Evolutionary conservation across 495 filamentous ascomycete species (phyloP).

Genomic region (Pyronema domesticum): DNA sequence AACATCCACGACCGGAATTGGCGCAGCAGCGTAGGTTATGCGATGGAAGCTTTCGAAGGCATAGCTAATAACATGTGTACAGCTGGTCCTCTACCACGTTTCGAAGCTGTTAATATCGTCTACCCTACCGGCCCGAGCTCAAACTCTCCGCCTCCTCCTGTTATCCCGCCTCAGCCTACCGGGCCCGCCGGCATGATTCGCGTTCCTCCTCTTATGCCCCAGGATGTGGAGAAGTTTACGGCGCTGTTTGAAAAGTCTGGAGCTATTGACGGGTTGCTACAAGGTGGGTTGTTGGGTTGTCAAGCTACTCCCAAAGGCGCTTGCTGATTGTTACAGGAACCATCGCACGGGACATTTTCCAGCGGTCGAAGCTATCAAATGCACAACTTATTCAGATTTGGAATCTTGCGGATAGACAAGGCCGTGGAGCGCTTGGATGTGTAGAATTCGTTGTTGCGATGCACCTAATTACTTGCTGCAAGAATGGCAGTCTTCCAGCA

Average conservation of each 20-base stretch:
- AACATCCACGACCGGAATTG: conserved; percentile 60
- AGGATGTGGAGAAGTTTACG: conserved; percentile 75
- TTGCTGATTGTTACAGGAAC: conserved; percentile 33
- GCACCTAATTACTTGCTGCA: conserved; percentile 85
- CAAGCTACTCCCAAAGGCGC: neutral
- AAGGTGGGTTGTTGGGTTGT: conserved; percentile 33
- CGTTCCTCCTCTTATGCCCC: conserved; percentile 75
- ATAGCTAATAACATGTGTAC: conserved; percentile 18
- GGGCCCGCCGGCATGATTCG: conserved; percentile 51
- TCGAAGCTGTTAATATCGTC: conserved; percentile 50
- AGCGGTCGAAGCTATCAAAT: conserved; percentile 76
- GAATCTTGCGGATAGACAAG: conserved; percentile 83
- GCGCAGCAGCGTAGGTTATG: conserved; percentile 41
- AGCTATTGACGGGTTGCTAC: conserved; percentile 60
- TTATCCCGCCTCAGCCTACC: conserved; percentile 37
- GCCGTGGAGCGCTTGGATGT: conserved; percentile 68
- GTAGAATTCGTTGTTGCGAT: conserved; percentile 97
- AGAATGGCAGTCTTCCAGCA: conserved; percentile 58
- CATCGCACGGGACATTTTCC: conserved; percentile 82
- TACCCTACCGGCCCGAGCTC: conserved; percentile 23
- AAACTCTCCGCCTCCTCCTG: conserved; percentile 27
- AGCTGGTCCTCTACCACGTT: conserved; percentile 79
- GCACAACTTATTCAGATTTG: conserved; percentile 83
- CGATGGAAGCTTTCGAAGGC: neutral
- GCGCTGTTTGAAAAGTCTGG: conserved; percentile 74